Evolutionary conservation across 805 yeast genomes (phyloP).

Genomic region (Candida coleopterorum): DNA sequence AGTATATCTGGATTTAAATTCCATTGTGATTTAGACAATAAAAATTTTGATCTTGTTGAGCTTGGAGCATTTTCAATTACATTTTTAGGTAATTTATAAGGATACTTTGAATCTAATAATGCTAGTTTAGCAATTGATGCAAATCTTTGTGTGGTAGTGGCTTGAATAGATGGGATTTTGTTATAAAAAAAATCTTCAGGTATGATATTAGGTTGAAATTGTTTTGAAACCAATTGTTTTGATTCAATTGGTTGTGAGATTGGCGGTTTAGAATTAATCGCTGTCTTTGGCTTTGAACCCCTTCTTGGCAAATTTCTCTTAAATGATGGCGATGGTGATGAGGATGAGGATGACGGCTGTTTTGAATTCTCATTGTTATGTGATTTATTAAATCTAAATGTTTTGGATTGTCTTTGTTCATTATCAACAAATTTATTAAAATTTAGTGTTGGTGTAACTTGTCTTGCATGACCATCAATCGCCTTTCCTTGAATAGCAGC

Average conservation of each 20-base stretch:
- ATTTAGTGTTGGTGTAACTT: background rate
- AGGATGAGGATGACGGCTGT: background rate
- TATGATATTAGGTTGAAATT: constrained; percentile 7
- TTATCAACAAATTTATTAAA: background rate
- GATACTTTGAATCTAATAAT: constrained; percentile 36
- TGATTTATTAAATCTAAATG: constrained; percentile 1
- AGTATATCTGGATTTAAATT: constrained; percentile 19
- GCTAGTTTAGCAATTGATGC: constrained; percentile 38
- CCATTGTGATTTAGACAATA: constrained; percentile 26
- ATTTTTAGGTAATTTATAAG: constrained; percentile 33
- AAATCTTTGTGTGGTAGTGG: constrained; percentile 27
- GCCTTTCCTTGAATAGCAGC: no score
- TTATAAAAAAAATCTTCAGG: constrained; percentile 33
- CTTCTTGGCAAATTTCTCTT: background rate
- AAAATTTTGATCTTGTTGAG: constrained; percentile 21
- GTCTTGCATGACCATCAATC: background rate
- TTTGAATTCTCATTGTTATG: background rate
- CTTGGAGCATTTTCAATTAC: constrained; percentile 22
- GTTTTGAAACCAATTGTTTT: constrained; percentile 2
- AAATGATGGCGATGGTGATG: background rate
- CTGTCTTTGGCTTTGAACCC: no score
- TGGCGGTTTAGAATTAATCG: constrained; percentile 6
- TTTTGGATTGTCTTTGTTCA: background rate
- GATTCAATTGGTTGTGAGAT: constrained; percentile 7
- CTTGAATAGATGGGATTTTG: constrained; percentile 26